Conservation (phyloP, 768 basidiomycete genomes). For the Leccinum longicurvipes region DNA sequence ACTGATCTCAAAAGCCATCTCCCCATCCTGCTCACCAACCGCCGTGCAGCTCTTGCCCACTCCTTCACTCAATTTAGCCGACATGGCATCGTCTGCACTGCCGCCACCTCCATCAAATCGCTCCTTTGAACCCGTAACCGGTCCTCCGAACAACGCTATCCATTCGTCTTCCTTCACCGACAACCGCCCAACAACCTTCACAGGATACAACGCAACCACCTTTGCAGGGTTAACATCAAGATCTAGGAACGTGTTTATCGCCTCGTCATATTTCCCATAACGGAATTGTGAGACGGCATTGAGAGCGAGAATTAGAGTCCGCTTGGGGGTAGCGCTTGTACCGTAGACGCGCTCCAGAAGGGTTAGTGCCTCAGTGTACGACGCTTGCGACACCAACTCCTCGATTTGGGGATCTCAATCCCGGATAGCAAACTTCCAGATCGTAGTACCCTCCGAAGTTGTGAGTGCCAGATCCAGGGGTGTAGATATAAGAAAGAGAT, state of each 20-base stretch:
- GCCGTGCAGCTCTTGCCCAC: constrained; percentile 19
- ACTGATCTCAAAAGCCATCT: no score
- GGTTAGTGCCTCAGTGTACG: constrained; percentile 77
- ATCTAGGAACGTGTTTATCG: constrained; percentile 84
- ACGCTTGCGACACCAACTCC: constrained; percentile 65
- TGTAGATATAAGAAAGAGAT: constrained; percentile 62
- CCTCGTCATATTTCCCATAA: constrained; percentile 62
- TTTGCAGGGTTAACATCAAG: constrained; percentile 92
- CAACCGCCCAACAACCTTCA: constrained; percentile 75
- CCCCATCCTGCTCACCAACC: no score
- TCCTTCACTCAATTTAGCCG: constrained; percentile 27
- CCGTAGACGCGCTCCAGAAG: constrained; percentile 51
- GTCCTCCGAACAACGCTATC: constrained; percentile 85
- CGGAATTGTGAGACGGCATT: constrained; percentile 79
- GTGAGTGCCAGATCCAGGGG: constrained; percentile 69
- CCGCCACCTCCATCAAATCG: not conserved
- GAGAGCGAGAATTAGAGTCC: constrained; percentile 61
- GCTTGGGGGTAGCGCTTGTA: constrained; percentile 28
- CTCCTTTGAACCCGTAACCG: constrained; percentile 27
- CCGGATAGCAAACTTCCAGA: constrained; percentile 75
- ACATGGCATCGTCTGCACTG: constrained; percentile 25
- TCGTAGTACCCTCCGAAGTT: constrained; percentile 64
- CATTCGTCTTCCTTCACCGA: constrained; percentile 65
- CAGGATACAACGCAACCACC: constrained; percentile 86
- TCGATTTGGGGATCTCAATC: constrained; percentile 82